Evolutionary conservation across 2,329 filamentous ascomycete species (phyloP).

Genomic region (Fusarium sp.): DNA sequence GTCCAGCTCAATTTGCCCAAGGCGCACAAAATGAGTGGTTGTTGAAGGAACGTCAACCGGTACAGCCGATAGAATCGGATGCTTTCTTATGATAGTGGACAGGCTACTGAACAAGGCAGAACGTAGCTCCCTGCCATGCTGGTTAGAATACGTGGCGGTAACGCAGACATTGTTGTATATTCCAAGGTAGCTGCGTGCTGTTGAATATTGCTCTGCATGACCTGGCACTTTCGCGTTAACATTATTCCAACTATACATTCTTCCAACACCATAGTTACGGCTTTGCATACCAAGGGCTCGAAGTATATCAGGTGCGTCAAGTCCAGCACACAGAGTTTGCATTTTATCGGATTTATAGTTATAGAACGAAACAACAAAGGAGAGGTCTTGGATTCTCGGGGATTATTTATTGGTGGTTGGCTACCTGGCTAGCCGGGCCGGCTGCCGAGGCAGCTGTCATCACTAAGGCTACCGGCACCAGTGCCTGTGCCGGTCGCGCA

Average conservation of each 20-base stretch:
- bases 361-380: too few species aligned
- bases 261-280: not conserved
- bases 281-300: not conserved
- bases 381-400: too few species aligned
- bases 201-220: constrained; percentile 7
- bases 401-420: too few species aligned
- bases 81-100: not conserved
- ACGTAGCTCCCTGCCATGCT: not conserved
- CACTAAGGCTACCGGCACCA: too few species aligned
- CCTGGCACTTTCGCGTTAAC: not conserved
- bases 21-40: not conserved
- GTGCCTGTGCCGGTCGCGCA: too few species aligned
- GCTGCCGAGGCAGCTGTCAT: too few species aligned
- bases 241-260: not conserved
- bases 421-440: too few species aligned
- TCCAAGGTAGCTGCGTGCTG: constrained; percentile 3
- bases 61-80: not conserved
- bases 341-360: not conserved
- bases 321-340: not conserved
- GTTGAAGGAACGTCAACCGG: not conserved
- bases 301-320: not conserved
- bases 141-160: not conserved
- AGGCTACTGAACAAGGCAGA: not conserved
- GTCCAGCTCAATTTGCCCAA: not conserved
- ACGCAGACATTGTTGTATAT: constrained; percentile 8